A percentile compares a stretch with the other conserved stretches of the same genome.
These are phyloP conservation scores for Mycena filopes DNA, from an alignment of 768 basidiomycete species.

Conservation along the genomic window DNA sequence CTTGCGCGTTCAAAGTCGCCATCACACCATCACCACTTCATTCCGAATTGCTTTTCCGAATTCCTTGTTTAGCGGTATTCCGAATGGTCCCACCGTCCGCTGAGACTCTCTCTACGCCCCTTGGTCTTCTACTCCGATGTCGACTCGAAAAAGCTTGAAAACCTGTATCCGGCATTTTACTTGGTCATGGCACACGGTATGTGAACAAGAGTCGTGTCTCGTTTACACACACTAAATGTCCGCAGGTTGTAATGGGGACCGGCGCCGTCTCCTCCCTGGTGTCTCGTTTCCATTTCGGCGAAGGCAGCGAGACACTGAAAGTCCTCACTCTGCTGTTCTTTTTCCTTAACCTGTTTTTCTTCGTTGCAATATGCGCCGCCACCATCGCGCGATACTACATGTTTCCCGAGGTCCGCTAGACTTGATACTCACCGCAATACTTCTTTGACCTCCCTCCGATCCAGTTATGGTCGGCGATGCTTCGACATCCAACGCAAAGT, in stretches of 20 bases:
- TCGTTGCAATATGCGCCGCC: constrained; percentile 53
- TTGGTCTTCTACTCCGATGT: constrained; percentile 37
- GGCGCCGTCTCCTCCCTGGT: constrained; percentile 60
- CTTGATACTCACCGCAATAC: background rate
- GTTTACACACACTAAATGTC: background rate
- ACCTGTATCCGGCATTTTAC: constrained; percentile 60
- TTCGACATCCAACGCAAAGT: constrained; percentile 61
- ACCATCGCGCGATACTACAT: constrained; percentile 52
- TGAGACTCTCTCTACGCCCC: background rate
- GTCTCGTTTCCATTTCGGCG: constrained; percentile 59
- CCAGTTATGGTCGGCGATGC: constrained; percentile 54
- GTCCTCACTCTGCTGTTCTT: constrained; percentile 59
- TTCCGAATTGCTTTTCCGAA: constrained; percentile 18
- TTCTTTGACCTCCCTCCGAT: background rate
- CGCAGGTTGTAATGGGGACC: constrained; percentile 61
- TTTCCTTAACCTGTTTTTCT: constrained; percentile 54
- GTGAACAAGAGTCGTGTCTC: background rate
- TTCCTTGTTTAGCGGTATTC: constrained; percentile 9
- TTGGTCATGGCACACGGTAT: constrained; percentile 62
- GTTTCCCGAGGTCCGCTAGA: constrained; percentile 44
- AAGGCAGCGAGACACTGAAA: constrained; percentile 45
- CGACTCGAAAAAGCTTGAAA: constrained; percentile 43
- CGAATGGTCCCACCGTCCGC: constrained; percentile 4
- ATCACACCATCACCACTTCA: background rate
- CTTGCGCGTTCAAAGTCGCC: too few relatives aligned